Percentiles rank a stretch among this genome's conserved stretches.
Evolutionary conservation across 1,284 basidiomycete species (phyloP).

Genomic region (Polyporus tsugae): DNA sequence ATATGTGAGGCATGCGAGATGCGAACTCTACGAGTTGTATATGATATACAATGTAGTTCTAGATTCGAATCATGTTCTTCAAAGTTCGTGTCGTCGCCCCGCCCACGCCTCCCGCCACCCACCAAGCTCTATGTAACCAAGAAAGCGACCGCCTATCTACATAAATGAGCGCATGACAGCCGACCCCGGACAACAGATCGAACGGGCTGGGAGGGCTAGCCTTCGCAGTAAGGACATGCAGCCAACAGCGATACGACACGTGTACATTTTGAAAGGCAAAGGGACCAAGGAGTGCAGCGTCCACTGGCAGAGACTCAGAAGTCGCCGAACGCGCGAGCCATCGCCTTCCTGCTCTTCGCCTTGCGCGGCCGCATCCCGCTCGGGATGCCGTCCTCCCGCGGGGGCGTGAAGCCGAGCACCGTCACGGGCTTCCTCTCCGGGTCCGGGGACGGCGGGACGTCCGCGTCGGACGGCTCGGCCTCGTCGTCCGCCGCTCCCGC

Average conservation of each 20-base stretch:
- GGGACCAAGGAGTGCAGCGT: background rate
- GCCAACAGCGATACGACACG: background rate
- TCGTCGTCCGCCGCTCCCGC: slow-evolving; percentile 35
- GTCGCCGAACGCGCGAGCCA: slow-evolving; percentile 34
- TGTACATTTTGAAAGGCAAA: background rate
- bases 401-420: slow-evolving; percentile 35
- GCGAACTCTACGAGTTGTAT: background rate
- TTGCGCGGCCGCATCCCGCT: slow-evolving; percentile 34
- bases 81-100: no score
- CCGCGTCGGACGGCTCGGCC: slow-evolving; percentile 33
- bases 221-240: background rate
- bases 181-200: background rate
- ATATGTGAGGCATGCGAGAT: background rate
- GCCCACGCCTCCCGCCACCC: background rate
- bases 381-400: slow-evolving; percentile 34
- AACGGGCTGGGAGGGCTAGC: background rate
- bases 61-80: background rate
- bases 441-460: slow-evolving; percentile 27
- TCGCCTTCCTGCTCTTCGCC: slow-evolving; percentile 39
- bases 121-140: background rate
- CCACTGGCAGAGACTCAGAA: slow-evolving; percentile 13
- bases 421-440: slow-evolving; percentile 12
- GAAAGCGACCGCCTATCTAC: slow-evolving; percentile 1
- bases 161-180: background rate
- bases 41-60: background rate